These are phyloP conservation scores for Hanseniaspora clermontiae DNA, from an alignment of 805 yeast genomes.

Conservation along the genomic window DNA sequence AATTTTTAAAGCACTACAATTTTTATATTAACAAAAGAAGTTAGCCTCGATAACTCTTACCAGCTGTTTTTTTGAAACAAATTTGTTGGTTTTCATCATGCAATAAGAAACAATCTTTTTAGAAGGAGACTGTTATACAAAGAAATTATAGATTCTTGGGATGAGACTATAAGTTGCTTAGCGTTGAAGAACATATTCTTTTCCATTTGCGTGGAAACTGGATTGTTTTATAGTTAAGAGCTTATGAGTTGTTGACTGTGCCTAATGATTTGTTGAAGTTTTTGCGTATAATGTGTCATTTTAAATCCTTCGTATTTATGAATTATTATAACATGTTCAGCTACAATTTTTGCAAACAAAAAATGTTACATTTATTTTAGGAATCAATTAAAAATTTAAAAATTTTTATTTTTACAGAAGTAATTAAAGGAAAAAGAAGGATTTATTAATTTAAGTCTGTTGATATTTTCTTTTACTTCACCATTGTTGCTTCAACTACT, in stretches of 20 bases:
- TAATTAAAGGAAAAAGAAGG: background rate
- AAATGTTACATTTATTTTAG: background rate
- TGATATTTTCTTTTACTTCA: background rate
- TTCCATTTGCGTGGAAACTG: background rate
- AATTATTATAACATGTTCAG: background rate
- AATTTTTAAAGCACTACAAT: too few species aligned
- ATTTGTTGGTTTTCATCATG: background rate
- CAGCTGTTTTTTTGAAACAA: background rate
- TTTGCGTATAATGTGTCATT: background rate
- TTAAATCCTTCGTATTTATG: background rate
- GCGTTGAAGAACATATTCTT: slow-evolving; percentile 8
- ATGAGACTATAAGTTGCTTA: slow-evolving; percentile 14
- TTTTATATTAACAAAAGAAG: background rate
- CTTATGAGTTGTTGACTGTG: slow-evolving; percentile 14
- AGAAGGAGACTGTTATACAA: background rate
- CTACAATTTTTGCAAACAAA: background rate
- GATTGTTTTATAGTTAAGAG: slow-evolving; percentile 7
- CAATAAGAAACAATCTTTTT: background rate
- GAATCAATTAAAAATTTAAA: background rate
- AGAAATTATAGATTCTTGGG: slow-evolving; percentile 12
- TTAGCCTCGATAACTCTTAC: slow-evolving; percentile 18
- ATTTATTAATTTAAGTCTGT: background rate
- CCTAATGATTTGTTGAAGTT: slow-evolving; percentile 13
- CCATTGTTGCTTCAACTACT: background rate
- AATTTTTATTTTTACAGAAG: background rate